Base-by-base conservation (phyloP, 352 stramenopile species). In the Pythium periplocum region DNA sequence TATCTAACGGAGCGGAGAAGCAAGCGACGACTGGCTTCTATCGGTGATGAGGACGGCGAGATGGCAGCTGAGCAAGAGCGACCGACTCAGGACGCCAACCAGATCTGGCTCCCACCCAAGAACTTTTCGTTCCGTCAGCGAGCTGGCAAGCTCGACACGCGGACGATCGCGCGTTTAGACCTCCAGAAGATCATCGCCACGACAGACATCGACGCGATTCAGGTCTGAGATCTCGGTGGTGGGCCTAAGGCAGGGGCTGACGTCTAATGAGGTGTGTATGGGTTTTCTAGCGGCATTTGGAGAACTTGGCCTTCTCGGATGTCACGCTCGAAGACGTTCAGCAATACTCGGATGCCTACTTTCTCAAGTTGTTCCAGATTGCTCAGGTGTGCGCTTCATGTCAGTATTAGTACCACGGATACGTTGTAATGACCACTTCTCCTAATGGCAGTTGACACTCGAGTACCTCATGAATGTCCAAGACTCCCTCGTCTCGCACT, bases 331-430 rank as follows among this genome's bases (percentile, higher is more conserved):
- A 93, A 10, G 83, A 93, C 36, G 78, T 93, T 6, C 71, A 93
- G 60, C 78, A 90, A 35, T 93, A 89, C 53, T 93, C 83, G 11
- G 83, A 93, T 49, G 69, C 73, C 10, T 91, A 93, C 54, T 93
- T 93, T 50, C 71, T 93, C 35, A 93, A 93, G 51, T 53, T 93
- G 6, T 93, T 93, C 54, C 83, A 93, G 57, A 86, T 93, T 55
- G 73, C 83, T 3, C 81, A 92, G 75, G 81, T 89, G 34, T 12
- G 4, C 37, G 2, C 32, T 2, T 7, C 10, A 11, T 9, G 17
- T n/a, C 38, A 42, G 12, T 42, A 42, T 42, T 42, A 42, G 7
- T 42, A 42, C 7, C 38, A 12, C 38, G 12, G 38, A 42, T 42
- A 8, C 7, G 12, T 42, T 8, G 33, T 4, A 49, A 38, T 8